These are phyloP conservation scores for Diaporthe australafricana DNA, from an alignment of 2,329 filamentous ascomycete genomes.

Conservation along the genomic window DNA sequence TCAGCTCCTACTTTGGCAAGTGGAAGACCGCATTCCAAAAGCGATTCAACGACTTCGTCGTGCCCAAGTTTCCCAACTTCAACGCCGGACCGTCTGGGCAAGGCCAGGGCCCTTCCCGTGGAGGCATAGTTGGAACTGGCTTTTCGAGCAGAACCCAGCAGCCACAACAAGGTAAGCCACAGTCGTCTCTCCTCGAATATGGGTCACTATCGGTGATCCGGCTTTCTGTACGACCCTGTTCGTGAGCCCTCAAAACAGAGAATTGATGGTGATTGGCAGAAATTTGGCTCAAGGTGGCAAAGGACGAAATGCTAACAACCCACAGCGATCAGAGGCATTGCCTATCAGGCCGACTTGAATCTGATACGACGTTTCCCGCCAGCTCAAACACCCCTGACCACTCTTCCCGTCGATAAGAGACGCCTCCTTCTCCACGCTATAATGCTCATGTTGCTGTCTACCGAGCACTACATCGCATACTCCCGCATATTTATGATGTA, in stretches of 20 bases:
- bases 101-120: slow-evolving; percentile 42
- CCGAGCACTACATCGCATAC: slow-evolving; percentile 82
- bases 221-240: too few species aligned
- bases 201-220: too few species aligned
- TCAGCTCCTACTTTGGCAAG: slow-evolving; percentile 79
- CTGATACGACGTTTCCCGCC: slow-evolving; percentile 68
- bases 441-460: slow-evolving; percentile 77
- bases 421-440: slow-evolving; percentile 78
- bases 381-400: slow-evolving; percentile 69
- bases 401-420: slow-evolving; percentile 70
- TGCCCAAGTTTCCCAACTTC: slow-evolving; percentile 54
- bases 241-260: background rate
- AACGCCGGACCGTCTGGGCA: slow-evolving; percentile 40
- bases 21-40: slow-evolving; percentile 81
- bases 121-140: slow-evolving; percentile 41
- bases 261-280: background rate
- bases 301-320: slow-evolving; percentile 37
- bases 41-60: slow-evolving; percentile 76
- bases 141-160: slow-evolving; percentile 22
- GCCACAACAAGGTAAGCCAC: slow-evolving; percentile 35
- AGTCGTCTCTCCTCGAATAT: background rate
- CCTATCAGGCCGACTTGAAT: slow-evolving; percentile 53
- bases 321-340: slow-evolving; percentile 46
- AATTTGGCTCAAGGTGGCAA: too few species aligned
- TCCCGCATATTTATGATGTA: slow-evolving; percentile 79